A percentile compares a stretch with the other conserved stretches of the same genome.
Evolutionary conservation across 352 stramenopile species (phyloP).

Genomic region (Phytophthora vignae): DNA sequence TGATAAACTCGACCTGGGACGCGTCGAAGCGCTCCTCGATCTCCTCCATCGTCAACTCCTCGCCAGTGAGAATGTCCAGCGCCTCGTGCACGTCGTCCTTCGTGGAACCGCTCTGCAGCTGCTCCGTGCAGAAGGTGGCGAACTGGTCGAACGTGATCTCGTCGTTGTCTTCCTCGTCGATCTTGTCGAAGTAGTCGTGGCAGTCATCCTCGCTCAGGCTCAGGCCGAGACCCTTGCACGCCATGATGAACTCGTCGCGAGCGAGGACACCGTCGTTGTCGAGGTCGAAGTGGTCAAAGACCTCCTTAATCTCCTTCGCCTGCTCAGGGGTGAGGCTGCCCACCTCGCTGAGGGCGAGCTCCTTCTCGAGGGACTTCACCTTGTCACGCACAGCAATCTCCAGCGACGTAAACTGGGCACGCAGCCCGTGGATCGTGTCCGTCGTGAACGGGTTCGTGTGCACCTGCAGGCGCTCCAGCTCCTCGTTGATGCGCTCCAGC

Average conservation of each 20-base stretch:
- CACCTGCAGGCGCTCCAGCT: slow-evolving; percentile 83
- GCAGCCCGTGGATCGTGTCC: slow-evolving; percentile 90
- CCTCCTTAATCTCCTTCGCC: slow-evolving; percentile 89
- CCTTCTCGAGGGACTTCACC: slow-evolving; percentile 91
- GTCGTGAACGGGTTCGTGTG: slow-evolving; percentile 92
- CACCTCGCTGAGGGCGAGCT: slow-evolving; percentile 84
- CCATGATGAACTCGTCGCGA: slow-evolving; percentile 92
- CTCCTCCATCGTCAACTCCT: slow-evolving; percentile 79
- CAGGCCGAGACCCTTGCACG: slow-evolving; percentile 88
- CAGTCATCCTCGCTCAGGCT: slow-evolving; percentile 89
- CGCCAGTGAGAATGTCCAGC: slow-evolving; percentile 80
- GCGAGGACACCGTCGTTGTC: slow-evolving; percentile 88
- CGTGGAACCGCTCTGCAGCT: slow-evolving; percentile 88
- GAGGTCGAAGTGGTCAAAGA: slow-evolving; percentile 92
- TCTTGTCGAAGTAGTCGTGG: slow-evolving; percentile 90
- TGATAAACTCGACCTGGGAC: slow-evolving; percentile 81
- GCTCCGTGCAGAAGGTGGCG: slow-evolving; percentile 87
- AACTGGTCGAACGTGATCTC: slow-evolving; percentile 90
- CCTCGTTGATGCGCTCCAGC: slow-evolving; percentile 85
- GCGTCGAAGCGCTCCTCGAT: slow-evolving; percentile 87
- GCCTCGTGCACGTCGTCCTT: slow-evolving; percentile 84
- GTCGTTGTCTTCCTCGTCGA: slow-evolving; percentile 84
- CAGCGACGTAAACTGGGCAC: slow-evolving; percentile 85
- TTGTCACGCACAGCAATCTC: slow-evolving; percentile 82
- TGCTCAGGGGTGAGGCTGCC: slow-evolving; percentile 87